Conservation (phyloP, 768 basidiomycete genomes). For the Suillus occidentalis region DNA sequence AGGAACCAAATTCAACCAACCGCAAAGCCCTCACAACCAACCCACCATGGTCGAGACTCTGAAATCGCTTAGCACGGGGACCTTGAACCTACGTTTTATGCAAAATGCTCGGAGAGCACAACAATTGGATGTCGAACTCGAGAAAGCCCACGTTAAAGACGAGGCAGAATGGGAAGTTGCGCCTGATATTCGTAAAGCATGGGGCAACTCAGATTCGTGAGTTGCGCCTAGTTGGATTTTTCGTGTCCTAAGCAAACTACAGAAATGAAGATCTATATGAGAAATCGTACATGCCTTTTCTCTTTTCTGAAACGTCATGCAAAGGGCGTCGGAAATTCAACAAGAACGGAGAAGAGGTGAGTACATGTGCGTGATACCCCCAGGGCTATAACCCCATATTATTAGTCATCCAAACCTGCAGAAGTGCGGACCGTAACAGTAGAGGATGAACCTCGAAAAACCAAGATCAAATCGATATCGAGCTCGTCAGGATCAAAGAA, state of each 20-base stretch:
- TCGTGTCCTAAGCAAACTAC: background rate
- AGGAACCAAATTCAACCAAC: background rate
- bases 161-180: slow-evolving; percentile 67
- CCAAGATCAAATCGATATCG: slow-evolving; percentile 17
- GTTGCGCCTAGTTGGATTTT: slow-evolving; percentile 8
- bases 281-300: slow-evolving; percentile 64
- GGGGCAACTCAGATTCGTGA: slow-evolving; percentile 33
- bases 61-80: slow-evolving; percentile 61
- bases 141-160: slow-evolving; percentile 57
- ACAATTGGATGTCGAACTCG: slow-evolving; percentile 49
- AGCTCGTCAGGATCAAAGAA: slow-evolving; percentile 19
- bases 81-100: slow-evolving; percentile 70
- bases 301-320: slow-evolving; percentile 41
- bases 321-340: slow-evolving; percentile 55
- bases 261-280: slow-evolving; percentile 39
- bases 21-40: background rate
- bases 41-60: slow-evolving; percentile 22
- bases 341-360: slow-evolving; percentile 49
- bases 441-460: slow-evolving; percentile 2
- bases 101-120: slow-evolving; percentile 65
- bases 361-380: background rate
- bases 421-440: slow-evolving; percentile 1
- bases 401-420: slow-evolving; percentile 14
- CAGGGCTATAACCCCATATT: slow-evolving; percentile 21
- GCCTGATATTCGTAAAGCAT: slow-evolving; percentile 51